phyloP scores from a whole-genome alignment of 768 basidiomycete species.

The Pisolithus tinctorius region DNA sequence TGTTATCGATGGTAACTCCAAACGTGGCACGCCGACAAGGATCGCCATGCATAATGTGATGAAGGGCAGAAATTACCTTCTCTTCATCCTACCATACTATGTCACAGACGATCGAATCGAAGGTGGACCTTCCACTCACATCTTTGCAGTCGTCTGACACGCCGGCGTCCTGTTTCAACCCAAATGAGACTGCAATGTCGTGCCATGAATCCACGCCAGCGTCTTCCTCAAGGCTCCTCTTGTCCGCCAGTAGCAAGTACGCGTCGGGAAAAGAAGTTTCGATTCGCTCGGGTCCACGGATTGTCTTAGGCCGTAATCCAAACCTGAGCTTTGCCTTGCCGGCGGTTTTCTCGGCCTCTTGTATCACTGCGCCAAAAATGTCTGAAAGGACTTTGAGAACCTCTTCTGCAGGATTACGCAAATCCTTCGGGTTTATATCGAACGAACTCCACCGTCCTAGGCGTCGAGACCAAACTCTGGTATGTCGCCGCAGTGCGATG shows the following conservation, averaged over 20 bases:
- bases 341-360: neutral
- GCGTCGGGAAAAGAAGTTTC: neutral
- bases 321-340: neutral
- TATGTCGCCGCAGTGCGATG: too few relatives aligned
- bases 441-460: too few relatives aligned
- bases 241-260: neutral
- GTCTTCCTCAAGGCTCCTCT: neutral
- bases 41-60: slow-evolving; percentile 20
- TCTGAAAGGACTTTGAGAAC: neutral
- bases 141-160: neutral
- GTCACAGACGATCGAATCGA: too few relatives aligned
- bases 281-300: neutral
- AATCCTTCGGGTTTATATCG: too few relatives aligned
- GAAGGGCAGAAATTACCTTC: slow-evolving; percentile 16
- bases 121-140: neutral
- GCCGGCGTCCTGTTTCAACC: neutral
- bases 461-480: too few relatives aligned
- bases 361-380: neutral
- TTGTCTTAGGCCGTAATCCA: neutral
- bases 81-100: neutral
- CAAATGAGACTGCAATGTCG: slow-evolving; percentile 23
- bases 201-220: slow-evolving; percentile 29
- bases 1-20: slow-evolving; percentile 21
- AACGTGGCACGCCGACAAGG: slow-evolving; percentile 18
- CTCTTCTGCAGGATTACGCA: too few relatives aligned